Base-by-base conservation (phyloP, 2,329 filamentous ascomycete species). In the Phialophora tarda region DNA sequence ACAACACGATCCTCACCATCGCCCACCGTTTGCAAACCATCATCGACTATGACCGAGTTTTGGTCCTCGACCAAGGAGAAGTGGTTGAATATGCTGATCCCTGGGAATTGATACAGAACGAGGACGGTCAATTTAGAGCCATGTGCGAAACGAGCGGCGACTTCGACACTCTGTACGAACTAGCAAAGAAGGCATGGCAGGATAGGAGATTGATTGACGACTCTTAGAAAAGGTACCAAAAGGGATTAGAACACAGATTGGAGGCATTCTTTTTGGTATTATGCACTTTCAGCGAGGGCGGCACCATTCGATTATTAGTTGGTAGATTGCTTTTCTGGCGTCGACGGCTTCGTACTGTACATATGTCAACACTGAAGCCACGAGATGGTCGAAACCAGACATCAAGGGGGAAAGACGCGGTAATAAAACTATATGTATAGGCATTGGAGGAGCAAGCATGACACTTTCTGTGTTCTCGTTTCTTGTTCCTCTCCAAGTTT, bases 21-120 rank as follows among this genome's bases (percentile, higher is more conserved):
- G 95, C 95, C 0, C 95, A 99, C 79, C 88, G 95, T 21, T 83
- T 99, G 70, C 93, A 97, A 76, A 99, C 95, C 0, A 98, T 99
- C 78, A 93, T 95, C 30, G 95, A 99, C 77, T 99, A 98, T 75
- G 95, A 99, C 81, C 97, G 96, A 82, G 94, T 99, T 14, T 82
- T 99, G 17, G 93, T 99, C 12, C 83, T 99, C 4, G 95, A 99
- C 75, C 92, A 93, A 77, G 95, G 95, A 10, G 80, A 86, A 66
- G 90, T 98, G 23, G 85, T 95, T 4, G 94, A 99, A 79, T 99
- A 87, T 75, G 95, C 89, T n/a, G 90, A 96, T 74, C 95, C 95
- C 0, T 93, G 89, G 81, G 88, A 92, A 72, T 82, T 99, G 59
- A 85, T 97, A 70, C 85, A 84, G 75, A 89, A 89, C 73, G 82